Evolutionary conservation across 306 rosid genomes (phyloP).

Genomic region (Crotalaria pallida): DNA sequence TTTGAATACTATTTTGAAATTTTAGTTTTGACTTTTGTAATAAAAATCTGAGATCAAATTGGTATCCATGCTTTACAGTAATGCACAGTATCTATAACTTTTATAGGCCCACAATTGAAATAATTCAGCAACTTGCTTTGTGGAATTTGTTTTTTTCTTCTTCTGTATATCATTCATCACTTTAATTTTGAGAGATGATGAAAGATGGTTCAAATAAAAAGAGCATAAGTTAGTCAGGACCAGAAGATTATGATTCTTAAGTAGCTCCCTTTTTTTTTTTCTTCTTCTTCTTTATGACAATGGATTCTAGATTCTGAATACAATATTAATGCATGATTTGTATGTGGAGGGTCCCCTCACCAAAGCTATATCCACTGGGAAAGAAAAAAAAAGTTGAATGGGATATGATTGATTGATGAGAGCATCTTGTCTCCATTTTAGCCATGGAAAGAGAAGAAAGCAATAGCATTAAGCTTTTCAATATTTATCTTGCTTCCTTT

Average conservation of each 20-base stretch:
- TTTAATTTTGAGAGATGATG: slow-evolving; percentile 24
- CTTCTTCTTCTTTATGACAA: slow-evolving; percentile 13
- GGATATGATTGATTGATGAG: slow-evolving; percentile 41
- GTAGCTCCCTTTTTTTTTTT: slow-evolving; percentile 19
- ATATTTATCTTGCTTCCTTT: slow-evolving; percentile 23
- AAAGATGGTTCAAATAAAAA: slow-evolving; percentile 33
- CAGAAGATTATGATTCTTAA: slow-evolving; percentile 42
- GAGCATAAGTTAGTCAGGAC: slow-evolving; percentile 30
- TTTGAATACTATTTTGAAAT: slow-evolving; percentile 23
- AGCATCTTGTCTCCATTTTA: slow-evolving; percentile 49
- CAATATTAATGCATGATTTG: slow-evolving; percentile 40
- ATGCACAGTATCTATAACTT: slow-evolving; percentile 21
- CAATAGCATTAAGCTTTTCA: slow-evolving; percentile 23
- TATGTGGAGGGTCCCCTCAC: slow-evolving; percentile 40
- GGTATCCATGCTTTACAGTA: slow-evolving; percentile 27
- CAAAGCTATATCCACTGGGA: slow-evolving; percentile 41
- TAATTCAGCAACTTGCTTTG: slow-evolving; percentile 42
- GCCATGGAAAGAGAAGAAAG: slow-evolving; percentile 34
- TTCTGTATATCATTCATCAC: not conserved
- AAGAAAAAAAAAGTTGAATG: slow-evolving; percentile 28
- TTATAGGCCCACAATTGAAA: slow-evolving; percentile 28
- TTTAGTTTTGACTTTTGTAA: slow-evolving; percentile 32
- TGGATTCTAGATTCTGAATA: slow-evolving; percentile 64
- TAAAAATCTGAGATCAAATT: slow-evolving; percentile 16
- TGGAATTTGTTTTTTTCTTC: slow-evolving; percentile 23